A percentile compares a stretch with the other conserved stretches of the same genome.
These are phyloP conservation scores for Pestalotiopsis sp. DNA, from an alignment of 2,329 filamentous ascomycete species.

Conservation along the genomic window DNA sequence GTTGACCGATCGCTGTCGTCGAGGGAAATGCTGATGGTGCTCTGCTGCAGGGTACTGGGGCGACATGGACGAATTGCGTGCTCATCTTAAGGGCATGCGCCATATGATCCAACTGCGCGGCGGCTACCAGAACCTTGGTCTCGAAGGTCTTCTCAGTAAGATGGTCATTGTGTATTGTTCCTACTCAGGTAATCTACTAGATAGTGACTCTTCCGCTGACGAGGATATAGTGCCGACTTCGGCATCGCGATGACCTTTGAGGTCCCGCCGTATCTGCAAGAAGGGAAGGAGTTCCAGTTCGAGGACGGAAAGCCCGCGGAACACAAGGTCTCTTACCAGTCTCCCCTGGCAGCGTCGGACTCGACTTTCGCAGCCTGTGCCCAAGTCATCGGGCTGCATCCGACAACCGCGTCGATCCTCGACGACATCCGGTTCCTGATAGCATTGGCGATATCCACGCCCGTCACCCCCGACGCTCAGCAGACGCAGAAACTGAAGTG, in stretches of 20 bases:
- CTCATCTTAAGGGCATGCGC: slow-evolving; percentile 12
- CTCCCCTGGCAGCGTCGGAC: slow-evolving; percentile 47
- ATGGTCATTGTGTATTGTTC: slow-evolving; percentile 12
- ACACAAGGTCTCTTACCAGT: slow-evolving; percentile 47
- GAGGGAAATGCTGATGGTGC: not conserved
- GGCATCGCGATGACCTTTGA: slow-evolving; percentile 52
- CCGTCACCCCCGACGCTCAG: slow-evolving; percentile 33
- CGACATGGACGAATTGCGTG: slow-evolving; percentile 7
- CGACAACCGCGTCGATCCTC: slow-evolving; percentile 49
- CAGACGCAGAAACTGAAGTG: slow-evolving; percentile 41
- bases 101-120: slow-evolving; percentile 13
- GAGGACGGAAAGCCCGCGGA: slow-evolving; percentile 39
- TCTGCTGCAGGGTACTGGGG: slow-evolving; percentile 12
- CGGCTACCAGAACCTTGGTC: slow-evolving; percentile 12
- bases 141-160: slow-evolving; percentile 14
- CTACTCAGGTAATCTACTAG: not conserved
- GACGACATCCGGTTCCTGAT: slow-evolving; percentile 54
- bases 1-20: no score
- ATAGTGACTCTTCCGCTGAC: not conserved
- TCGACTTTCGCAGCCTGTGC: slow-evolving; percentile 44
- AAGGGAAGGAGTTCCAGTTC: slow-evolving; percentile 43
- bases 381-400: slow-evolving; percentile 45
- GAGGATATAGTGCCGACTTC: slow-evolving; percentile 42
- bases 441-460: slow-evolving; percentile 43
- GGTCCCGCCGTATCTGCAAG: slow-evolving; percentile 43